Evolutionary conservation across 139 green algal genomes (phyloP).

Genomic region (Nannochloris sp.): DNA sequence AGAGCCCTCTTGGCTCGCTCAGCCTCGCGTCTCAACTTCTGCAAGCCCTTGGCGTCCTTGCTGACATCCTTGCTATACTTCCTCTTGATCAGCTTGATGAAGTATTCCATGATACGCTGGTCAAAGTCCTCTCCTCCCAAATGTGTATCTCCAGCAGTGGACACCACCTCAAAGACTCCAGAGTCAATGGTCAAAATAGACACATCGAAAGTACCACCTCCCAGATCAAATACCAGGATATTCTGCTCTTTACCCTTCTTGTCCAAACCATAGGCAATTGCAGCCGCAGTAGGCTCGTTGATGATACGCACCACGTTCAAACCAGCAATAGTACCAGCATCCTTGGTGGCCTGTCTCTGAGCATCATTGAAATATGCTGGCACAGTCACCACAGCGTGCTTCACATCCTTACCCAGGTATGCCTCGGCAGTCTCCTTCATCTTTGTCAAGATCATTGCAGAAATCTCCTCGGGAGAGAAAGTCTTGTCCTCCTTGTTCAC

Average conservation of each 20-base stretch:
- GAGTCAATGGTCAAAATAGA: conserved; percentile 97
- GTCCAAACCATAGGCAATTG: conserved; percentile 94
- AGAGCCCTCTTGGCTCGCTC: conserved; percentile 97
- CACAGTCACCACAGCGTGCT: conserved; percentile 84
- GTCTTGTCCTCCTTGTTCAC: conserved; percentile 33
- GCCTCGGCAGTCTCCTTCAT: conserved; percentile 79
- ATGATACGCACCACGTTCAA: conserved; percentile 93
- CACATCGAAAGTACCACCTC: conserved; percentile 98
- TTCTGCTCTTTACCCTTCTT: conserved; percentile 84
- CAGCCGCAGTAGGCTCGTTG: conserved; percentile 95
- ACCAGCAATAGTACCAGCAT: conserved; percentile 62
- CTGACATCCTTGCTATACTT: conserved; percentile 92
- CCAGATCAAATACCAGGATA: conserved; percentile 98
- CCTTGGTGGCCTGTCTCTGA: conserved; percentile 94
- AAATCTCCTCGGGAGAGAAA: conserved; percentile 93
- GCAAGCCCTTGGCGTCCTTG: conserved; percentile 80
- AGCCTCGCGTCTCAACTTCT: conserved; percentile 92
- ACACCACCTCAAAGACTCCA: conserved; percentile 93
- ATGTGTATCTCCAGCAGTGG: conserved; percentile 93
- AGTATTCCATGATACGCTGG: conserved; percentile 97
- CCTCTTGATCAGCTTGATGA: conserved; percentile 98
- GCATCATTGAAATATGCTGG: conserved; percentile 99
- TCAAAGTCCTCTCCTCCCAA: conserved; percentile 99
- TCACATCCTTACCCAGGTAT: conserved; percentile 66
- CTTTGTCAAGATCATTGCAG: conserved; percentile 94